Percentiles rank a stretch among this genome's conserved stretches.
These are phyloP conservation scores for Davidsoniella neocaledoniae DNA, from an alignment of 2,329 filamentous ascomycete species.

Conservation along the genomic window DNA sequence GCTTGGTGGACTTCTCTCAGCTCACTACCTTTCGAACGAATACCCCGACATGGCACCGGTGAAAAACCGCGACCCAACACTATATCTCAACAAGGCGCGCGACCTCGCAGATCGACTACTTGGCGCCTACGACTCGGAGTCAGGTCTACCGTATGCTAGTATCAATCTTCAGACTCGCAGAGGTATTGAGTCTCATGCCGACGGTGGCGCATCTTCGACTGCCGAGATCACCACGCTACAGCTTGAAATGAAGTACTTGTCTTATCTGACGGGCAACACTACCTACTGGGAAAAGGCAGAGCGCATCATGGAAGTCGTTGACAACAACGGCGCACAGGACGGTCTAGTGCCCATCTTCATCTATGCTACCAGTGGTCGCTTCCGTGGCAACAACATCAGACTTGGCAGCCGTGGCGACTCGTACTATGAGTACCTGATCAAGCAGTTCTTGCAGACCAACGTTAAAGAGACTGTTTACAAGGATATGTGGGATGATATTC, in stretches of 20 bases:
- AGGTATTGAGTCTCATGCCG: slow-evolving; percentile 66
- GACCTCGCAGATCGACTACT: slow-evolving; percentile 80
- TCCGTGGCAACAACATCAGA: slow-evolving; percentile 72
- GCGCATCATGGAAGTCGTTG: slow-evolving; percentile 79
- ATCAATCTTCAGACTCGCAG: slow-evolving; percentile 66
- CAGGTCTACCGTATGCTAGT: slow-evolving; percentile 79
- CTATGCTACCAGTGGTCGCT: slow-evolving; percentile 59
- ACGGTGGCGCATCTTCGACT: slow-evolving; percentile 78
- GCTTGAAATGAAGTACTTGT: slow-evolving; percentile 92
- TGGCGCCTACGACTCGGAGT: slow-evolving; percentile 71
- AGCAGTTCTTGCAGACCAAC: slow-evolving; percentile 91
- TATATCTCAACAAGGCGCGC: slow-evolving; percentile 91
- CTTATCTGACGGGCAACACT: slow-evolving; percentile 82
- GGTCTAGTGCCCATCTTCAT: slow-evolving; percentile 88
- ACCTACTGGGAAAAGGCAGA: slow-evolving; percentile 87
- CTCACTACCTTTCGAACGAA: slow-evolving; percentile 80
- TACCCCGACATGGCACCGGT: slow-evolving; percentile 68
- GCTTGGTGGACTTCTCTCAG: slow-evolving; percentile 81
- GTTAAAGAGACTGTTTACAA: slow-evolving; percentile 71
- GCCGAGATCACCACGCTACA: slow-evolving; percentile 86
- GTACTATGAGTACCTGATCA: slow-evolving; percentile 98
- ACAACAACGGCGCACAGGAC: slow-evolving; percentile 61
- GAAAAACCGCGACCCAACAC: slow-evolving; percentile 54
- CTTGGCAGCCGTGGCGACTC: slow-evolving; percentile 89
- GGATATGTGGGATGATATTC: slow-evolving; percentile 81